Percentiles rank a stretch among this genome's conserved stretches.
Conservation (phyloP, 192 early-diverging fungal species). For the Backusella liffmaniae region DNA sequence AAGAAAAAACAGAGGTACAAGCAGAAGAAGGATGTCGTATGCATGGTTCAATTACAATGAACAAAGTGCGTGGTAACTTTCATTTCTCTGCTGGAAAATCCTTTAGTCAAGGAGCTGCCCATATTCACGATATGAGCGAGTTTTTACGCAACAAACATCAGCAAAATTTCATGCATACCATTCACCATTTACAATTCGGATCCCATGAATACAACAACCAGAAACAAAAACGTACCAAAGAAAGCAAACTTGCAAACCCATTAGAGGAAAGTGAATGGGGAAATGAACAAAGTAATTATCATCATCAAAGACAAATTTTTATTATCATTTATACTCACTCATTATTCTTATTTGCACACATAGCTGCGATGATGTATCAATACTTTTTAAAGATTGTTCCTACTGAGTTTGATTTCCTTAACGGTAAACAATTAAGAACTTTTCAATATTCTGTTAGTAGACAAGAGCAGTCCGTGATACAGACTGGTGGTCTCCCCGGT, state of each 20-base stretch:
- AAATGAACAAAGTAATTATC: conserved; percentile 38
- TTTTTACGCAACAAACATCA: conserved; percentile 40
- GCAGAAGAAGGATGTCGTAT: conserved; percentile 87
- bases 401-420: conserved; percentile 73
- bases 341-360: background rate
- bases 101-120: conserved; percentile 54
- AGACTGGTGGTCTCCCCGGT: conserved; percentile 23
- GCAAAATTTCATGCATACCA: conserved; percentile 80
- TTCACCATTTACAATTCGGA: conserved; percentile 84
- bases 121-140: conserved; percentile 26
- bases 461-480: conserved; percentile 62
- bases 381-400: conserved; percentile 94
- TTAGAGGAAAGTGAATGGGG: conserved; percentile 60
- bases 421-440: conserved; percentile 65
- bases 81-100: conserved; percentile 87
- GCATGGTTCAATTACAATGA: conserved; percentile 75
- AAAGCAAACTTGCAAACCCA: conserved; percentile 49
- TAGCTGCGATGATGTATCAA: conserved; percentile 66
- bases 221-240: conserved; percentile 16
- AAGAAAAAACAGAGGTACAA: conserved; percentile 67
- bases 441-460: conserved; percentile 96
- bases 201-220: conserved; percentile 1
- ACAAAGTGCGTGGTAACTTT: conserved; percentile 90
- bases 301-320: background rate
- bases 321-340: background rate